Percentiles rank a stretch among this genome's conserved stretches.
phyloP scores from a whole-genome alignment of 1,139 yeast genomes.

The Taphrina betulina region DNA sequence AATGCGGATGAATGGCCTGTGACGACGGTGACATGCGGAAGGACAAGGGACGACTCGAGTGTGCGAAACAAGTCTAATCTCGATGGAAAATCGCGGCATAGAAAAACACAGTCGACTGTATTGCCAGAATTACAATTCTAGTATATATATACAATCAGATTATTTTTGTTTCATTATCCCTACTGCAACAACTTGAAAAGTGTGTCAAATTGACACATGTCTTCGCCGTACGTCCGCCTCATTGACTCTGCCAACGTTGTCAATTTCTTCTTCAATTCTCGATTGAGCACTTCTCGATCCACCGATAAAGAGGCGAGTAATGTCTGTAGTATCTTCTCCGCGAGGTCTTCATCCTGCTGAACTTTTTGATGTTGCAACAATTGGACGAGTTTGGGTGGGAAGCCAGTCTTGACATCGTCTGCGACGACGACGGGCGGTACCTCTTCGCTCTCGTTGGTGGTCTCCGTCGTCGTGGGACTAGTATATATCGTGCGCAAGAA shows the following conservation, averaged over 20 bases:
- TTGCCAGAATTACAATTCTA: constrained; percentile 13
- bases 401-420: constrained; percentile 5
- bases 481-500: constrained; percentile 22
- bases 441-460: neutral
- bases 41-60: constrained; percentile 9
- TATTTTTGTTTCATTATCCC: neutral
- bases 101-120: constrained; percentile 2
- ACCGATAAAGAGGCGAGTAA: neutral
- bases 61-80: neutral
- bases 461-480: neutral
- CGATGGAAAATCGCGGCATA: neutral
- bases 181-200: neutral
- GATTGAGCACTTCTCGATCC: constrained; percentile 14
- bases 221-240: constrained; percentile 8
- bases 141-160: neutral
- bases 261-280: constrained; percentile 11
- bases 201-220: neutral
- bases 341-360: constrained; percentile 26
- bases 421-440: neutral
- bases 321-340: constrained; percentile 26
- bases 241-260: neutral
- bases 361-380: constrained; percentile 2
- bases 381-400: constrained; percentile 24
- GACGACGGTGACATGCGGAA: constrained; percentile 7
- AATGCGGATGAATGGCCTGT: constrained; percentile 29